phyloP scores from a whole-genome alignment of 768 basidiomycete genomes.

The Leucocoprinus leucothites region DNA sequence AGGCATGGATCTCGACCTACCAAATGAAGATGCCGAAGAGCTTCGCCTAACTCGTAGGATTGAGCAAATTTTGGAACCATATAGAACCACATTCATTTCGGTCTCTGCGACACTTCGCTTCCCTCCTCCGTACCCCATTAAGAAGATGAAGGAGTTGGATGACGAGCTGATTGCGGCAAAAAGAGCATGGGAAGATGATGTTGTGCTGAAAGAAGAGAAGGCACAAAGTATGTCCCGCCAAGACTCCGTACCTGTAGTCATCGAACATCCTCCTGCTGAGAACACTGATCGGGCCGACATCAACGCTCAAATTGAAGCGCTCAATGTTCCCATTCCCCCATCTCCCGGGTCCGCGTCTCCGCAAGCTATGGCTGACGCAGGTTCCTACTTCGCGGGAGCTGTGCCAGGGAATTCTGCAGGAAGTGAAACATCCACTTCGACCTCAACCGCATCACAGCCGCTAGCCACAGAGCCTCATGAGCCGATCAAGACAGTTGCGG shows the following conservation, averaged over 20 bases:
- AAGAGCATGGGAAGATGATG: conserved; percentile 84
- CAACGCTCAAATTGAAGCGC: conserved; percentile 64
- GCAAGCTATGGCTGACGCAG: conserved; percentile 26
- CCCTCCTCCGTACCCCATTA: conserved; percentile 86
- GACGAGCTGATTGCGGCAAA: conserved; percentile 67
- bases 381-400: conserved; percentile 29
- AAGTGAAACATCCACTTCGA: not conserved
- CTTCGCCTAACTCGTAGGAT: conserved; percentile 72
- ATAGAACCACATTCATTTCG: conserved; percentile 84
- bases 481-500: conserved; percentile 55
- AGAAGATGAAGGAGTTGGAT: conserved; percentile 86
- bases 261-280: not conserved
- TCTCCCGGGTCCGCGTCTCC: conserved; percentile 32
- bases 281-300: conserved; percentile 44
- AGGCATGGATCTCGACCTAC: conserved; percentile 40
- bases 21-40: conserved; percentile 71
- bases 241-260: conserved; percentile 31
- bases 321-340: conserved; percentile 31
- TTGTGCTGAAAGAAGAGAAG: conserved; percentile 72
- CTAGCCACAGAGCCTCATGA: conserved; percentile 21
- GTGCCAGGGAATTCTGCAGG: conserved; percentile 10
- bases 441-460: not conserved
- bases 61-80: conserved; percentile 79
- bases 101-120: conserved; percentile 91
- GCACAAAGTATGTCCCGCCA: conserved; percentile 38